Conservation (phyloP, 2,329 filamentous ascomycete genomes). For the Thielaviopsis ethacetica region DNA sequence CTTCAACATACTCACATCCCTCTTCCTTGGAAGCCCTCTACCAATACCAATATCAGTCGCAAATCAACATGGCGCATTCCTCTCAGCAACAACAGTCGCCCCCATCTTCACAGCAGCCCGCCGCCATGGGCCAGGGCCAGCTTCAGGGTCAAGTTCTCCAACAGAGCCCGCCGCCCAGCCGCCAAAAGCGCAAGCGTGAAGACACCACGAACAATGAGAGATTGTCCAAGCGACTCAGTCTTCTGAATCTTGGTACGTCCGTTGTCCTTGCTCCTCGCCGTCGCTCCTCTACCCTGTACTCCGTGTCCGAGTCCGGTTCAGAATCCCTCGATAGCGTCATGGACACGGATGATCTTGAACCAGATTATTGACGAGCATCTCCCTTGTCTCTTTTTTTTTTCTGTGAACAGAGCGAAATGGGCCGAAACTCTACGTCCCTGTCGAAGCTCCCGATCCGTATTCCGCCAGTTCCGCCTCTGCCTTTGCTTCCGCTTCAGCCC, state of each 20-base stretch:
- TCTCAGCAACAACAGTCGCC: slow-evolving; percentile 1
- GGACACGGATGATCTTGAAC: slow-evolving; percentile 15
- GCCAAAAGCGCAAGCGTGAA: slow-evolving; percentile 40
- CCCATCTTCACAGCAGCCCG: not conserved
- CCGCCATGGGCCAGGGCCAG: not conserved
- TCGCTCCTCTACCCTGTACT: slow-evolving; percentile 5
- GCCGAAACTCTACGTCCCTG: slow-evolving; percentile 48
- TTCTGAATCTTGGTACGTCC: slow-evolving; percentile 61
- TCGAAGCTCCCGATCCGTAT: slow-evolving; percentile 29
- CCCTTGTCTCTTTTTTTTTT: not conserved
- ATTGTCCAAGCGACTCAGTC: slow-evolving; percentile 67
- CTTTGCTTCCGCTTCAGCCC: slow-evolving; percentile 12
- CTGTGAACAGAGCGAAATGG: slow-evolving; percentile 38
- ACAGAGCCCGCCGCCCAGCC: not conserved
- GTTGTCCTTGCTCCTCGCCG: slow-evolving; percentile 10
- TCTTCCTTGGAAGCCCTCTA: slow-evolving; percentile 1
- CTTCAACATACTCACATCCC: slow-evolving; percentile 3
- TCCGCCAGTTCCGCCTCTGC: not conserved
- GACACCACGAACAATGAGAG: slow-evolving; percentile 49
- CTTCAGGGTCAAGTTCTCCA: not conserved
- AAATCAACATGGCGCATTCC: not conserved
- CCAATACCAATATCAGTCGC: not conserved
- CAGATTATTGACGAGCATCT: slow-evolving; percentile 9
- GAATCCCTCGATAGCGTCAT: slow-evolving; percentile 8
- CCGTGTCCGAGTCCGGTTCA: slow-evolving; percentile 6